These are phyloP conservation scores for Boletales sp. DNA, from an alignment of 768 basidiomycete genomes.

Conservation along the genomic window DNA sequence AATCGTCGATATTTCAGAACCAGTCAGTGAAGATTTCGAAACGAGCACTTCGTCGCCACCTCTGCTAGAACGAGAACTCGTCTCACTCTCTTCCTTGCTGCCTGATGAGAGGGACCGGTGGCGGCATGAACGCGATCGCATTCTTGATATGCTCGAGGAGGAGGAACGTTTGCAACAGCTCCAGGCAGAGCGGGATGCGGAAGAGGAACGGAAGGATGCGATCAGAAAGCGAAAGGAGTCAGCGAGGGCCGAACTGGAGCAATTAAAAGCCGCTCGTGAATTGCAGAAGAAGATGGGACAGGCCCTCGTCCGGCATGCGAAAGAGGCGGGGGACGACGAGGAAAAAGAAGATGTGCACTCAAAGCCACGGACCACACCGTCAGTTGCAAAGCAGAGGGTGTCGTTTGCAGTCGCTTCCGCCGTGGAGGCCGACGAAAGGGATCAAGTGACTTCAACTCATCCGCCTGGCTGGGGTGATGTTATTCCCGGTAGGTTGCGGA, in stretches of 20 bases:
- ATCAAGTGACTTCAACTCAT: constrained; percentile 1
- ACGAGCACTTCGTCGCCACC: constrained; percentile 13
- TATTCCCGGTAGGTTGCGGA: constrained; percentile 45
- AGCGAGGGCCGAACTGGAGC: constrained; percentile 39
- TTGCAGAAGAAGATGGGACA: constrained; percentile 80
- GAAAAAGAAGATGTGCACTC: constrained; percentile 27
- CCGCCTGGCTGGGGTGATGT: constrained; percentile 53
- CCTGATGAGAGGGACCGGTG: constrained; percentile 45
- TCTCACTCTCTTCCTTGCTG: constrained; percentile 46
- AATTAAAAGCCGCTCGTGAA: constrained; percentile 37
- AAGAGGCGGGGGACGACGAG: constrained; percentile 32
- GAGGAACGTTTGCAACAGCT: constrained; percentile 54
- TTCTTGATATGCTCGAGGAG: constrained; percentile 67
- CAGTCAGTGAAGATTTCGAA: constrained; percentile 30
- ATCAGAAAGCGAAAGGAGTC: constrained; percentile 50
- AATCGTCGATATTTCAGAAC: constrained; percentile 74
- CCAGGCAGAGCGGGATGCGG: constrained; percentile 38
- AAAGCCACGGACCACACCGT: constrained; percentile 25
- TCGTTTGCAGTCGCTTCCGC: constrained; percentile 51
- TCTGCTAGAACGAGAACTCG: constrained; percentile 41
- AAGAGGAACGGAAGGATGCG: constrained; percentile 43
- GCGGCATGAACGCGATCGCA: constrained; percentile 55
- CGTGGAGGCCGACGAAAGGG: constrained; percentile 16
- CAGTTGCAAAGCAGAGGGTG: constrained; percentile 58
- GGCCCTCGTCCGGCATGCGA: constrained; percentile 48